phyloP scores from a whole-genome alignment of 441 rosid species.

The Populus hybrid region DNA sequence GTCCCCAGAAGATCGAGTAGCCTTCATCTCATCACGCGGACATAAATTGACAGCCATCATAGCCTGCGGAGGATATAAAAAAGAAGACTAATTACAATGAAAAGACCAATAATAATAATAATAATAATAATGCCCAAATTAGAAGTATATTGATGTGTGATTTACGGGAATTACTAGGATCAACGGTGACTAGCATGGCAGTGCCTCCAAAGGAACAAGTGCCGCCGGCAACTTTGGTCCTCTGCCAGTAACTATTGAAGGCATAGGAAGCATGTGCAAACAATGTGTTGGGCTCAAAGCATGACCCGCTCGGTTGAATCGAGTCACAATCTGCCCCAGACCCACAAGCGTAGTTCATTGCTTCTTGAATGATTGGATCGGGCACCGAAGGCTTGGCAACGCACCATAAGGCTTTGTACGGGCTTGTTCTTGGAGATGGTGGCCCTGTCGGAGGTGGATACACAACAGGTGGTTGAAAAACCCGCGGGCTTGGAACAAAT shows the following conservation, averaged over 20 bases:
- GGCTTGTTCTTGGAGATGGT: conserved; percentile 39
- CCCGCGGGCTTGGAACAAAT: conserved; percentile 43
- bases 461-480: conserved; percentile 59
- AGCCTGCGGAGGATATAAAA: conserved; percentile 36
- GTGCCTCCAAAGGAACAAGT: conserved; percentile 90
- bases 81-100: not conserved
- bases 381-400: conserved; percentile 94
- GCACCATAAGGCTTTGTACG: conserved; percentile 67
- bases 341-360: conserved; percentile 89
- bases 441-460: conserved; percentile 75
- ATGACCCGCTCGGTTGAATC: conserved; percentile 59
- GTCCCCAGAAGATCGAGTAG: not conserved
- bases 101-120: too few species aligned
- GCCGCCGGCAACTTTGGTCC: conserved; percentile 65
- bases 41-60: conserved; percentile 63
- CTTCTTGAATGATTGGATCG: conserved; percentile 80
- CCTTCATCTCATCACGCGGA: conserved; percentile 23
- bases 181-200: conserved; percentile 83
- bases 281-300: conserved; percentile 68
- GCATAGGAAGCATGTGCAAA: conserved; percentile 88
- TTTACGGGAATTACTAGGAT: conserved; percentile 57
- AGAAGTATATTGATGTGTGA: conserved; percentile 31
- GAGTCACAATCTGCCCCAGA: conserved; percentile 81
- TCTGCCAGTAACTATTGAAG: conserved; percentile 91
- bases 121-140: not conserved